Conservation (phyloP, 768 basidiomycete genomes). For the Suillus plorans region DNA sequence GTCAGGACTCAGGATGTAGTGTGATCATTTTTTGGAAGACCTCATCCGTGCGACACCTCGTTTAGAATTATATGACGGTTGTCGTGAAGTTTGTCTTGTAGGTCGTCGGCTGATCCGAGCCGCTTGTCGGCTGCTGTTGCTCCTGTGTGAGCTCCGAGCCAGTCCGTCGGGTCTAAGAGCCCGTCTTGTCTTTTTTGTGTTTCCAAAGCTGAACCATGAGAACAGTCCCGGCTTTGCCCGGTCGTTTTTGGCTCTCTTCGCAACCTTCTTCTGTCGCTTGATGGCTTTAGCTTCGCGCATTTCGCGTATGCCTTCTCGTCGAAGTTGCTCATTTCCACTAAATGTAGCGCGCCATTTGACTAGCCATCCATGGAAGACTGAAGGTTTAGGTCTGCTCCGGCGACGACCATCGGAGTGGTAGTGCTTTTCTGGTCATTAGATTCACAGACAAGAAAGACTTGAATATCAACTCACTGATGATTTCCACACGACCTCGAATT, state of each 20-base stretch:
- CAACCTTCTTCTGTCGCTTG: slow-evolving; percentile 27
- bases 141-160: slow-evolving; percentile 11
- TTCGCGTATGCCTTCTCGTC: slow-evolving; percentile 70
- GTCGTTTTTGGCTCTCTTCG: slow-evolving; percentile 18
- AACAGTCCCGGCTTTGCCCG: slow-evolving; percentile 23
- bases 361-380: slow-evolving; percentile 72
- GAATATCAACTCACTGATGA: slow-evolving; percentile 26
- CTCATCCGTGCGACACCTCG: slow-evolving; percentile 6
- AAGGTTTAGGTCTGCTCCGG: slow-evolving; percentile 51
- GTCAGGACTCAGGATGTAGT: slow-evolving; percentile 2
- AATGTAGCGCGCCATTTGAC: slow-evolving; percentile 78
- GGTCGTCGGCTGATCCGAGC: slow-evolving; percentile 17
- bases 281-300: slow-evolving; percentile 55
- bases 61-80: slow-evolving; percentile 18
- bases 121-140: slow-evolving; percentile 12
- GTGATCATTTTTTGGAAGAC: background rate
- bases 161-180: slow-evolving; percentile 12
- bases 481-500: slow-evolving; percentile 34
- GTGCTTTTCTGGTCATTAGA: slow-evolving; percentile 17
- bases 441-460: background rate
- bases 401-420: slow-evolving; percentile 39
- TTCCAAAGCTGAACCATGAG: slow-evolving; percentile 25
- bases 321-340: slow-evolving; percentile 56
- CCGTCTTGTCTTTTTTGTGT: slow-evolving; percentile 13
- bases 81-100: slow-evolving; percentile 17